These are phyloP conservation scores for Ustilaginoidea virens DNA, from an alignment of 2,329 filamentous ascomycete genomes.

Conservation along the genomic window DNA sequence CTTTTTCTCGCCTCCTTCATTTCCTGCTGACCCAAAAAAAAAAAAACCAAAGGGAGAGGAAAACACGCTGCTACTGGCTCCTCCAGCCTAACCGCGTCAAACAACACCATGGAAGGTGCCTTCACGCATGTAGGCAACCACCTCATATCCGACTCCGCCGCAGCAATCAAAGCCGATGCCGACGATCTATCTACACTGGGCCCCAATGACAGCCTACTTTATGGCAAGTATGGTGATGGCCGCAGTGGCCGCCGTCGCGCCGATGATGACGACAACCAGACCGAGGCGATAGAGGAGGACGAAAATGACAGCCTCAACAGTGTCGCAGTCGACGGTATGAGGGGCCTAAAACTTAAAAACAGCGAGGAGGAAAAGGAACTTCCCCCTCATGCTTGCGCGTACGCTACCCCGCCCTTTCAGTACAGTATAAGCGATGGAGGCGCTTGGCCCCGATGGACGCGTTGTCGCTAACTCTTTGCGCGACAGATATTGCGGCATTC, in stretches of 20 bases:
- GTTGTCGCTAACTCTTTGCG: no score
- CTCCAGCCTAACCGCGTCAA: constrained; percentile 7
- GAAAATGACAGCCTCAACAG: constrained; percentile 65
- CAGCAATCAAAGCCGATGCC: constrained; percentile 74
- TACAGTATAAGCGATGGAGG: no score
- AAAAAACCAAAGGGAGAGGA: not conserved
- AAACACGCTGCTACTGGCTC: constrained; percentile 1
- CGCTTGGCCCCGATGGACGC: no score
- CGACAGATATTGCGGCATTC: constrained; percentile 82
- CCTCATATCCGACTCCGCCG: constrained; percentile 67
- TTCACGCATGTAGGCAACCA: constrained; percentile 83
- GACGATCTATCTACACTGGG: constrained; percentile 59
- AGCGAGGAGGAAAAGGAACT: constrained; percentile 77
- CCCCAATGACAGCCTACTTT: constrained; percentile 67
- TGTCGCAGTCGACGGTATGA: constrained; percentile 61
- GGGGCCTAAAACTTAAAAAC: constrained; percentile 41
- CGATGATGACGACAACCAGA: constrained; percentile 82
- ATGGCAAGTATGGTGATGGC: constrained; percentile 48
- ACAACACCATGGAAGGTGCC: constrained; percentile 58
- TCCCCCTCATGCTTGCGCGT: constrained; percentile 91
- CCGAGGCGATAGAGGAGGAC: constrained; percentile 71
- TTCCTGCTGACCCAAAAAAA: no score
- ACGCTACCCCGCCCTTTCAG: constrained; percentile 21
- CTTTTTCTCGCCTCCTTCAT: no score
- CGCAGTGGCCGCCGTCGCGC: constrained; percentile 48